Percentiles rank a stretch among this genome's conserved stretches.
These are phyloP conservation scores for Hortaea werneckii DNA, from an alignment of 2,329 filamentous ascomycete species.

Conservation along the genomic window DNA sequence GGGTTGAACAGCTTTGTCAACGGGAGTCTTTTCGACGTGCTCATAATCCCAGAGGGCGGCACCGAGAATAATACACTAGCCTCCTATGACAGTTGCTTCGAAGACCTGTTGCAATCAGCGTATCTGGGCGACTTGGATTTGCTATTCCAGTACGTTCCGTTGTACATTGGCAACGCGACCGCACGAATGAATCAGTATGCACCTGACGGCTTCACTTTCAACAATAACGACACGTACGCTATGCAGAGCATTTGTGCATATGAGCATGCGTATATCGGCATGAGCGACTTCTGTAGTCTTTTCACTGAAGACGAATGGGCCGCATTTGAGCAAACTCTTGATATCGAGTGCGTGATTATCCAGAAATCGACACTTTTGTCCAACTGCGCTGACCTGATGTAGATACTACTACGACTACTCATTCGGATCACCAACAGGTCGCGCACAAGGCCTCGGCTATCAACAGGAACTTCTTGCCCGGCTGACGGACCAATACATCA, in stretches of 20 bases:
- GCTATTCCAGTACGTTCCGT: conserved; percentile 35
- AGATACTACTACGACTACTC: conserved; percentile 32
- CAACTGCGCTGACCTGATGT: too few relatives aligned
- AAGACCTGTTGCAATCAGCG: conserved; percentile 22
- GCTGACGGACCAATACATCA: conserved; percentile 38
- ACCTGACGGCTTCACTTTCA: conserved; percentile 40
- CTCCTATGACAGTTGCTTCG: conserved; percentile 41
- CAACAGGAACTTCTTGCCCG: conserved; percentile 43
- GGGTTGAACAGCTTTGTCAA: conserved; percentile 30
- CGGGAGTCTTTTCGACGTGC: conserved; percentile 35
- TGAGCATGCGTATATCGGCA: conserved; percentile 41
- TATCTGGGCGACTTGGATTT: conserved; percentile 34
- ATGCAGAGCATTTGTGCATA: conserved; percentile 45
- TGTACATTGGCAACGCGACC: conserved; percentile 38
- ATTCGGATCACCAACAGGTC: conserved; percentile 39
- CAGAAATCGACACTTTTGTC: too few relatives aligned
- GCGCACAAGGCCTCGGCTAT: conserved; percentile 45
- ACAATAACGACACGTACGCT: conserved; percentile 39
- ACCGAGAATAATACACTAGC: conserved; percentile 45
- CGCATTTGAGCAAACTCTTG: conserved; percentile 44
- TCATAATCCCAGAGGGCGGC: conserved; percentile 42
- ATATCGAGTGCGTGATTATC: conserved; percentile 29
- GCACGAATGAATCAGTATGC: conserved; percentile 38
- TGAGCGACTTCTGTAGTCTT: conserved; percentile 42
- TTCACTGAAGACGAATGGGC: conserved; percentile 48